Evolutionary conservation across 495 filamentous ascomycete species (phyloP).

Genomic region (Trichoderma reesei): DNA sequence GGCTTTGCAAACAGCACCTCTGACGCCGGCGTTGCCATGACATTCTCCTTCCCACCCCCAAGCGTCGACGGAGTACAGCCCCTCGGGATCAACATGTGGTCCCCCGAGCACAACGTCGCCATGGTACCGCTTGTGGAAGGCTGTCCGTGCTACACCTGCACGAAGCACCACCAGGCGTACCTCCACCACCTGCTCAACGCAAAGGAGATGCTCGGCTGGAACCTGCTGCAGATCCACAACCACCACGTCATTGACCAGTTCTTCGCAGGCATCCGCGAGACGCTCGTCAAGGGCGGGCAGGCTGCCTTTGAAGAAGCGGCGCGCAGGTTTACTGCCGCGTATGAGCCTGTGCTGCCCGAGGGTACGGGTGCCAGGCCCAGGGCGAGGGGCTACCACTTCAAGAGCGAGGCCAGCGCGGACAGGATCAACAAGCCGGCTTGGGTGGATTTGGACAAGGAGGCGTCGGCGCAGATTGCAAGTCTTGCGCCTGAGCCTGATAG

Average conservation of each 20-base stretch:
- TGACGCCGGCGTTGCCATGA: slow-evolving; percentile 77
- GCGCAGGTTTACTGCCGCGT: slow-evolving; percentile 46
- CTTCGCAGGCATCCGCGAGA: slow-evolving; percentile 55
- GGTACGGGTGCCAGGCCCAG: slow-evolving; percentile 71
- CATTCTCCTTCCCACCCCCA: slow-evolving; percentile 55
- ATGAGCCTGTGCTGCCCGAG: slow-evolving; percentile 59
- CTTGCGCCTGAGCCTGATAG: neutral
- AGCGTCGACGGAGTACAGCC: slow-evolving; percentile 23
- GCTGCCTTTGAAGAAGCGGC: slow-evolving; percentile 55
- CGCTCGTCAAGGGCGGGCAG: slow-evolving; percentile 35
- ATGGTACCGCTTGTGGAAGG: slow-evolving; percentile 44
- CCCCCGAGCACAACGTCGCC: slow-evolving; percentile 42
- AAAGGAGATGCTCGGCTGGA: slow-evolving; percentile 95
- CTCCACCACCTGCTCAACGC: slow-evolving; percentile 76
- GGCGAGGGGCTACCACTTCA: slow-evolving; percentile 77
- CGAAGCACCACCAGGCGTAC: slow-evolving; percentile 74
- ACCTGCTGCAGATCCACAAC: slow-evolving; percentile 86
- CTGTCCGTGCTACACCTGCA: slow-evolving; percentile 81
- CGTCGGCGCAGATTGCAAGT: neutral
- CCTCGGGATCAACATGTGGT: slow-evolving; percentile 72
- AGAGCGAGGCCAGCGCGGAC: slow-evolving; percentile 53
- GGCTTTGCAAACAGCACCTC: slow-evolving; percentile 64
- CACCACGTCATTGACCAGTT: slow-evolving; percentile 60
- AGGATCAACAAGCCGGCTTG: slow-evolving; percentile 63
- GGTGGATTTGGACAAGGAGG: slow-evolving; percentile 24